phyloP scores from a whole-genome alignment of 2,329 filamentous ascomycete genomes.

The Dactylonectria estremocensis region DNA sequence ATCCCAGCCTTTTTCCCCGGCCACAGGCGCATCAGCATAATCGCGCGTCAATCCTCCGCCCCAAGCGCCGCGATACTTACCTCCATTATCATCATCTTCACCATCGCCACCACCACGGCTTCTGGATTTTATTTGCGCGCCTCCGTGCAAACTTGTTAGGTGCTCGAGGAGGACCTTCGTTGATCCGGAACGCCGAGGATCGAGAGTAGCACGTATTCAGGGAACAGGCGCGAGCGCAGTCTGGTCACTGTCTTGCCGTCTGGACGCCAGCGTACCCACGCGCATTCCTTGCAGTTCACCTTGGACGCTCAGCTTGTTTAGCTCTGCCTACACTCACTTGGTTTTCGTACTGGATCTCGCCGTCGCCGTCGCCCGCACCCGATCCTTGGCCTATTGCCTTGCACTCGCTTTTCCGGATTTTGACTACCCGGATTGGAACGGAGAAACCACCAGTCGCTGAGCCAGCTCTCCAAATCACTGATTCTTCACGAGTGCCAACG shows the following conservation, averaged over 20 bases:
- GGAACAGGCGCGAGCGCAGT: slow-evolving; percentile 38
- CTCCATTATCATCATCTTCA: slow-evolving; percentile 33
- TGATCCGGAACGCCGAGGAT: slow-evolving; percentile 15
- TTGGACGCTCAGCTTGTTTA: neutral
- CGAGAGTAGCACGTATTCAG: slow-evolving; percentile 11
- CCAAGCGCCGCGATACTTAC: slow-evolving; percentile 49
- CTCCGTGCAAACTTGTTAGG: slow-evolving; percentile 29
- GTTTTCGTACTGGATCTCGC: slow-evolving; percentile 4
- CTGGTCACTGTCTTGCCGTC: slow-evolving; percentile 43
- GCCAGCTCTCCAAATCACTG: slow-evolving; percentile 23
- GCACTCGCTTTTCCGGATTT: slow-evolving; percentile 8
- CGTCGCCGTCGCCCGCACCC: slow-evolving; percentile 20
- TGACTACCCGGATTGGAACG: slow-evolving; percentile 19
- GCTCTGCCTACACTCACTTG: slow-evolving; percentile 22
- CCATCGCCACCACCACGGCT: slow-evolving; percentile 32
- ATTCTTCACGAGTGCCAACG: neutral
- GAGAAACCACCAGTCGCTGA: slow-evolving; percentile 15
- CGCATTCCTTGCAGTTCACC: slow-evolving; percentile 32
- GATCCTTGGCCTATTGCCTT: slow-evolving; percentile 4
- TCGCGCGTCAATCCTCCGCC: slow-evolving; percentile 51
- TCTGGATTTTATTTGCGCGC: slow-evolving; percentile 26
- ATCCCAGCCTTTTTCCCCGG: slow-evolving; percentile 40
- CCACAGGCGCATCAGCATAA: slow-evolving; percentile 51
- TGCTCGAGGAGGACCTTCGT: slow-evolving; percentile 27
- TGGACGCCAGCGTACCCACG: slow-evolving; percentile 25